Base-by-base conservation (phyloP, 2,329 filamentous ascomycete species). In the Neonectria sp. region DNA sequence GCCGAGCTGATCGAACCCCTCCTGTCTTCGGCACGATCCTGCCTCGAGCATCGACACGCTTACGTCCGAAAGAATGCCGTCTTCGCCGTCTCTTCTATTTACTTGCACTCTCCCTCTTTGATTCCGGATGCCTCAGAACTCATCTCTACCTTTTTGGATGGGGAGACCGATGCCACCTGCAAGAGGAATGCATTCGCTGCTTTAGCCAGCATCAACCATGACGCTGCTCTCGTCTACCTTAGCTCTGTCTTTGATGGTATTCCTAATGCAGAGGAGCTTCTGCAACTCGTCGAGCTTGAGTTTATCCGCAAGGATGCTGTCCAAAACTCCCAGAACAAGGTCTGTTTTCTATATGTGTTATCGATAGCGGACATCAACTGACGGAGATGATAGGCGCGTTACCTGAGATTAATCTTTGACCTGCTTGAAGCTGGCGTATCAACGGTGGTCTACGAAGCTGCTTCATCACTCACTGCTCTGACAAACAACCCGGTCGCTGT, bases 51-150 rank as follows among this genome's bases (percentile, higher is more conserved):
- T 82, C 91, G 96, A 72, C 96, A 99, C 81, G 95, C 94, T 65
- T 99, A 99, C 79, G 96, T 99, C 64, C 93, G 96, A 78, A 99
- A 99, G 86, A 98, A 98, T 77, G 95, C 96, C 55, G 96, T 98
- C 27, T 98, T 96, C 82, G 96, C 96, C 29, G 90, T 99, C 68
- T 91, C 96, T 15, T 96, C 95, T 60, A 98, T 99, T 79, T 95
- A 91, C 86, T 90, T 92, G 78, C 95, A 98, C 83, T 95, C 94
- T 31, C 95, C 96, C 69, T 90, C 92, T 67, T 88, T 99, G 60
- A 98, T 99, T 77, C 96, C 96, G 49, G 96, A 99, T 82, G 96
- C 96, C 31, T 91, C 96, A 60, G 96, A 99, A 76, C 90, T 99
- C 67, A 92, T 99, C 70, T 90, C 94, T 64, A 89, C 91, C 21